These are phyloP conservation scores for Lotus japonicus DNA, from an alignment of 306 rosid species.

Conservation along the genomic window DNA sequence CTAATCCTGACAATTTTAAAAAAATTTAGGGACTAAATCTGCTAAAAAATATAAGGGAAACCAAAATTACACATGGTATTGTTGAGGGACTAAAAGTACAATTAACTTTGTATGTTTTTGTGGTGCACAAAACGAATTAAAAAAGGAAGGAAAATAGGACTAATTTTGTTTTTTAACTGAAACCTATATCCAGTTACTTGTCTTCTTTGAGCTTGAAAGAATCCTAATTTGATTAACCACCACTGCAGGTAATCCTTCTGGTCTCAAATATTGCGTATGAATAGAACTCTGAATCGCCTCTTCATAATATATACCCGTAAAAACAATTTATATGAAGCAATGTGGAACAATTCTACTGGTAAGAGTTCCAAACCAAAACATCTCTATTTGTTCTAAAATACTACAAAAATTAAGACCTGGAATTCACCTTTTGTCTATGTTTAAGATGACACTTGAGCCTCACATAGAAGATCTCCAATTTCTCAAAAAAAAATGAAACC, in stretches of 20 bases:
- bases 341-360: background rate
- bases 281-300: slow-evolving; percentile 60
- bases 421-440: slow-evolving; percentile 59
- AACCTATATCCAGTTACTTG: slow-evolving; percentile 25
- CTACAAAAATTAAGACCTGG: background rate
- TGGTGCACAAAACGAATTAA: too few species aligned
- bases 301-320: slow-evolving; percentile 54
- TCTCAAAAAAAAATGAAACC: slow-evolving; percentile 55
- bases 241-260: slow-evolving; percentile 42
- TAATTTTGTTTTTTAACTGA: background rate
- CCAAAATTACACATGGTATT: too few species aligned
- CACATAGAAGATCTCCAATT: slow-evolving; percentile 35
- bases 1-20: too few species aligned
- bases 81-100: too few species aligned
- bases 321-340: background rate
- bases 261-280: slow-evolving; percentile 52
- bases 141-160: too few species aligned
- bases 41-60: too few species aligned
- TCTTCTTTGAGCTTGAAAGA: slow-evolving; percentile 44
- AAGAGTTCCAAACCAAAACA: background rate
- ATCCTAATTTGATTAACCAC: slow-evolving; percentile 44
- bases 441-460: slow-evolving; percentile 32
- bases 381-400: background rate
- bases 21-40: too few species aligned
- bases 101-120: too few species aligned